Evolutionary conservation across 768 basidiomycete species (phyloP), one percentile per base, ranked within the genome.

Genomic region (Boletus rubropictus): DNA sequence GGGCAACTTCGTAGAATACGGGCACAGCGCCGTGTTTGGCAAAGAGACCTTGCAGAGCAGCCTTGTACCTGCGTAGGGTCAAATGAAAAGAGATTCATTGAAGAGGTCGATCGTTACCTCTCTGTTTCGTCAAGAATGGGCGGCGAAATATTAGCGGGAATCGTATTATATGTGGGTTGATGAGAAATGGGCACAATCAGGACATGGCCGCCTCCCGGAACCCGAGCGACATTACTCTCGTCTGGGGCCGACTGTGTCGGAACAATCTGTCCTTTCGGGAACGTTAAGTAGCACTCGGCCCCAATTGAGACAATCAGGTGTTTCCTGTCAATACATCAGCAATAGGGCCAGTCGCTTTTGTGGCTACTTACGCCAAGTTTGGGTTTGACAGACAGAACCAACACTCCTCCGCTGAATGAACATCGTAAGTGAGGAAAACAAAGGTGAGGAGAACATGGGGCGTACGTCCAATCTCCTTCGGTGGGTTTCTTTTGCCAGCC

Each of bases 301-400:
- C 94, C 96, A 60, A 99, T 96, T 0, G 89, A 83, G 27, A 93
- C 89, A 53, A 99, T 94, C 52, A 98, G 80, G 60, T 98, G 90
- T 70, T 98, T 99, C 48, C 90, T 94, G 52, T 24, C 17, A 14
- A 25, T 40, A 36, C 3, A 39, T 54, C 28, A 53, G 42, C 21
- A 44, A 60, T 14, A 15, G 24, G 5, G 31, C 15, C 25, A 1
- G 6, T 17, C n/a, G 38, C 24, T 28, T 37, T 36, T 27, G 42
- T 41, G 3, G 29, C 32, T 20, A 76, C 86, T 53, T 61, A 90
- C 83, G 89, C 85, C 32, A 98, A 73, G 55, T 81, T 84, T 1
- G 95, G 94, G 62, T 97, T 97, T 34, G 91, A 94, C 44, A 99
- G 67, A 65, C 96, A 99, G 71, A 99, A 98, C 95, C 95, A 98